Base-by-base conservation (phyloP, 2,329 filamentous ascomycete genomes). In the Gremmenia infestans region DNA sequence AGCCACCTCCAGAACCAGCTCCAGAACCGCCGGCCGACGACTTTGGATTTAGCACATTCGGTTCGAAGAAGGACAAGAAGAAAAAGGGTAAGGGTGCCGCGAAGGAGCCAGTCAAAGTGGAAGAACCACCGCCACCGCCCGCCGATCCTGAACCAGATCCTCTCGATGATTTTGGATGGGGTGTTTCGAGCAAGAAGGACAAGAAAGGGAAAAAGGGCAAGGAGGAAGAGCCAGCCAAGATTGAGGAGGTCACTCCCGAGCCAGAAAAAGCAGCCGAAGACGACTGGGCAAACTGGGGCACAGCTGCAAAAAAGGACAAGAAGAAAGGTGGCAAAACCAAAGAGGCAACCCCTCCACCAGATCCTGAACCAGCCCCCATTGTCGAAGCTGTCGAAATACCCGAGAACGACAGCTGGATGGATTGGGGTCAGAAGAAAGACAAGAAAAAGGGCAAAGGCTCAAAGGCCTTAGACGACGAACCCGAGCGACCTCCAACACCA, bases 41-140 rank as follows among this genome's bases (percentile, higher is more conserved):
- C 39, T 79, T 79, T 62, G 72, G 73, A 3, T 84, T 78, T 76
- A 75, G 71, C 19, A 72, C 71, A 5, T 79, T 78, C 61, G 76
- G 80, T 63, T 82, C 82, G 65, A 80, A 60, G 11, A 61, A 61
- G 47, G 49, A 55, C 22, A 54, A 55, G 19, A 55, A 53, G 59
- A 81, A 81, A 67, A 81, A 81, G 61, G 47, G 48, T n/a, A 58
- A 53, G 28, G 60, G 61, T 56, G 50, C 55, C 1, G 56, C 62
- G 19, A 64, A 68, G 23, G 63, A 66, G 23, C 65, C 68, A 66
- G 50, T 50, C 15, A 66, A 64, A 55, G 53, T 60, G 63, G 50
- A 63, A 42, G 72, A 76, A 56, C 64, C 68, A n/a, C 68, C 67
- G 57, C 64, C 68, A n/a, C 69, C 68, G 12, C 67, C 73, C 32